Evolutionary conservation across 352 stramenopile genomes (phyloP).

Genomic region (Pythium pyrilobum): DNA sequence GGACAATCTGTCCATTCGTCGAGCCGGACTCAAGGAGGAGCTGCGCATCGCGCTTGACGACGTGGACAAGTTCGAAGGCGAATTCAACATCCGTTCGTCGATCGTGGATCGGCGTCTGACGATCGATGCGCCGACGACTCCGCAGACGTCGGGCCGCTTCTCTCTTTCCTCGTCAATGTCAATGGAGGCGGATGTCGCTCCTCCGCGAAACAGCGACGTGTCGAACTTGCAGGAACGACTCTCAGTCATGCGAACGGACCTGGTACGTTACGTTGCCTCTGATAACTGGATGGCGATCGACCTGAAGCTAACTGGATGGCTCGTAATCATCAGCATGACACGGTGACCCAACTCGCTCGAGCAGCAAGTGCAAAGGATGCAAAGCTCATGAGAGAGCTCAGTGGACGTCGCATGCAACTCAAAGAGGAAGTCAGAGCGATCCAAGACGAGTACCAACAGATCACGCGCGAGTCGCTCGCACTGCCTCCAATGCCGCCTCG

Average conservation of each 20-base stretch:
- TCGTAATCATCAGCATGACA: slow-evolving; percentile 41
- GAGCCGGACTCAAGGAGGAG: slow-evolving; percentile 62
- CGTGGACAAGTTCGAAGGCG: slow-evolving; percentile 63
- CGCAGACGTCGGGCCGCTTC: slow-evolving; percentile 3
- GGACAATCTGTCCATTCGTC: slow-evolving; percentile 59
- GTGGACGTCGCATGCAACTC: slow-evolving; percentile 45
- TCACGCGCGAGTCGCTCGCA: slow-evolving; percentile 22
- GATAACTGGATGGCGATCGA: no score
- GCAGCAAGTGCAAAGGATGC: slow-evolving; percentile 52
- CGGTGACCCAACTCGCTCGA: slow-evolving; percentile 51
- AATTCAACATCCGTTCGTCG: slow-evolving; percentile 40
- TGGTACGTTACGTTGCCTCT: slow-evolving; percentile 6
- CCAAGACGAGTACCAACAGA: slow-evolving; percentile 38
- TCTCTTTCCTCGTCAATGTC: slow-evolving; percentile 8
- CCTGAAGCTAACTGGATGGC: neutral
- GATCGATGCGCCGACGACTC: slow-evolving; percentile 6
- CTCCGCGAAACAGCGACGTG: neutral
- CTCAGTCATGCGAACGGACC: slow-evolving; percentile 7
- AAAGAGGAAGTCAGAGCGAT: slow-evolving; percentile 74
- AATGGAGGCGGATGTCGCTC: neutral
- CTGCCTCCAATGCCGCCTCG: slow-evolving; percentile 13
- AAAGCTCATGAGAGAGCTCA: slow-evolving; percentile 37
- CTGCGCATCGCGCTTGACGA: slow-evolving; percentile 61
- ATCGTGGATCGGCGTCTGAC: slow-evolving; percentile 21
- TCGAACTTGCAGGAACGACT: slow-evolving; percentile 8